These are phyloP conservation scores for Luzula sylvatica DNA, from an alignment of 176 grass and related monocot species.

Conservation along the genomic window DNA sequence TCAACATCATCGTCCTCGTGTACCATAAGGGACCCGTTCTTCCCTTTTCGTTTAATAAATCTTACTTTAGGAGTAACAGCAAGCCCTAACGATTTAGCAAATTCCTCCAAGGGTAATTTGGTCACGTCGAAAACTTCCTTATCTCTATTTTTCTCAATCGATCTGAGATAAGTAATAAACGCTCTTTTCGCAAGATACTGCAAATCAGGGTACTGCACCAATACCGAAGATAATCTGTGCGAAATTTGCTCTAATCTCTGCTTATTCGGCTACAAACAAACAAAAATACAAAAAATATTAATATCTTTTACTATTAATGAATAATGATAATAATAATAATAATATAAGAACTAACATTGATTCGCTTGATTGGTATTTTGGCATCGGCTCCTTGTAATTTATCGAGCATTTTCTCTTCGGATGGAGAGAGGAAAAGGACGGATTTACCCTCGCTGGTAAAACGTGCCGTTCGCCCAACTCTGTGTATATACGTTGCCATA, in stretches of 20 bases:
- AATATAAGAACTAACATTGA: slow-evolving; percentile 12
- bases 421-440: slow-evolving; percentile 68
- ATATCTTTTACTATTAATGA: no score
- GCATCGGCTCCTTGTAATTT: slow-evolving; percentile 62
- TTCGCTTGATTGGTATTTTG: slow-evolving; percentile 69
- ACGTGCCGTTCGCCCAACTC: slow-evolving; percentile 90
- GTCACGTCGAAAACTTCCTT: slow-evolving; percentile 73
- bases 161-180: slow-evolving; percentile 81
- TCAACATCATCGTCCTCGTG: slow-evolving; percentile 17
- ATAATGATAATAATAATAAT: neutral
- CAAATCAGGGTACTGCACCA: slow-evolving; percentile 63
- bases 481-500: slow-evolving; percentile 70
- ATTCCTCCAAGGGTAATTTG: slow-evolving; percentile 56
- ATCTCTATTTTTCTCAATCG: slow-evolving; percentile 47
- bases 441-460: slow-evolving; percentile 72
- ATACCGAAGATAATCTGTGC: slow-evolving; percentile 49
- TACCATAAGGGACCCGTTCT: neutral
- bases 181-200: slow-evolving; percentile 73
- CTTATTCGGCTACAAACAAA: slow-evolving; percentile 48
- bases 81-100: slow-evolving; percentile 67
- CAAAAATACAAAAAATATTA: neutral
- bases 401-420: slow-evolving; percentile 73
- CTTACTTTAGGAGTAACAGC: slow-evolving; percentile 53
- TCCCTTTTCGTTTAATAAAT: slow-evolving; percentile 51
- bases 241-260: slow-evolving; percentile 72